phyloP scores from a whole-genome alignment of 2,329 filamentous ascomycete genomes.

The Aspergillus sp. region DNA sequence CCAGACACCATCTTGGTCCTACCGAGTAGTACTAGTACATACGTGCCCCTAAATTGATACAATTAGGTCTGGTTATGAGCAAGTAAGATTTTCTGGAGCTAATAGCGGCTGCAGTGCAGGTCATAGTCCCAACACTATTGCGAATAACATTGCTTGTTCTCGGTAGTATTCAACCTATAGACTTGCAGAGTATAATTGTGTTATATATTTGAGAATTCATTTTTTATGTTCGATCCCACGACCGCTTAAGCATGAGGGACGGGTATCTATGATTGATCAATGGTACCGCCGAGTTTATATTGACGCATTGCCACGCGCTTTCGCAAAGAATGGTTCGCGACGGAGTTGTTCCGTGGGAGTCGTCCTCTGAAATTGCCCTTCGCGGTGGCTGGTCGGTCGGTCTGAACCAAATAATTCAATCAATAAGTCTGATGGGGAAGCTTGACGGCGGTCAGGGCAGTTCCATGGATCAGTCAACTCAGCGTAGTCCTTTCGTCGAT shows the following conservation, averaged over 20 bases:
- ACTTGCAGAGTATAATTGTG: too few species aligned
- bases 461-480: conserved; percentile 14
- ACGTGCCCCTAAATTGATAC: not conserved
- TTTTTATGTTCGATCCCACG: too few species aligned
- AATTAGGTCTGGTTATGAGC: not conserved
- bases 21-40: not conserved
- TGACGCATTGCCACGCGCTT: conserved; percentile 6
- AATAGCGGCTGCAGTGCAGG: conserved; percentile 16
- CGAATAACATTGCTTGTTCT: not conserved
- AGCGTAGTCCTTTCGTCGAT: not conserved
- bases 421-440: not conserved
- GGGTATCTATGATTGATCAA: not conserved
- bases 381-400: not conserved
- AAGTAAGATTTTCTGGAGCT: conserved; percentile 14
- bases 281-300: conserved; percentile 11
- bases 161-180: too few species aligned
- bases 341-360: conserved; percentile 5
- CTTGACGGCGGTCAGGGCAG: conserved; percentile 7
- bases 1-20: not conserved
- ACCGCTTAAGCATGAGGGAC: not conserved
- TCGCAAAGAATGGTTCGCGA: not conserved
- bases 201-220: too few species aligned
- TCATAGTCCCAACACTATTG: conserved; percentile 6
- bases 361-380: not conserved
- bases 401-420: too few species aligned